Percentiles rank a stretch among this genome's conserved stretches.
Evolutionary conservation across 371 early-diverging fungal species (phyloP).

Genomic region (Mucor plumbeus): DNA sequence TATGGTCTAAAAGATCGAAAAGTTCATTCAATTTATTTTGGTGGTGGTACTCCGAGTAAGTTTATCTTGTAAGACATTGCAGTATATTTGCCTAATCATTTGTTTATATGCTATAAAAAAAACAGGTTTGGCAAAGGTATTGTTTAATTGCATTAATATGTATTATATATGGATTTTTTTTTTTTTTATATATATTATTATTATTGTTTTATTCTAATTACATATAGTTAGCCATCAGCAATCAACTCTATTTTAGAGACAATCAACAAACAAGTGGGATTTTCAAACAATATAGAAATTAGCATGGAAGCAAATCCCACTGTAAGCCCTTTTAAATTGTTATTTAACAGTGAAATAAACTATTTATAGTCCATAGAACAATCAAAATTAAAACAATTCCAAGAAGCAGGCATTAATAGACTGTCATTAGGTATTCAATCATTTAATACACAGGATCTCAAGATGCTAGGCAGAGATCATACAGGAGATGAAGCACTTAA

Average conservation of each 20-base stretch:
- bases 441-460: constrained; percentile 60
- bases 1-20: constrained; percentile 39
- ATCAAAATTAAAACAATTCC: constrained; percentile 48
- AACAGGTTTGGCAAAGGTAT: constrained; percentile 28
- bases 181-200: too few species aligned
- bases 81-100: background rate
- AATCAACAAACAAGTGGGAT: constrained; percentile 38
- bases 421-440: constrained; percentile 86
- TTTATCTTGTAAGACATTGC: background rate
- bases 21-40: constrained; percentile 76
- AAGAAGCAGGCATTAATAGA: constrained; percentile 75
- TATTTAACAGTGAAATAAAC: background rate
- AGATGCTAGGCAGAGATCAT: constrained; percentile 69
- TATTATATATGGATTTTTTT: too few species aligned
- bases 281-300: constrained; percentile 57
- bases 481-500: constrained; percentile 61
- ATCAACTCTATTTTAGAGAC: constrained; percentile 45
- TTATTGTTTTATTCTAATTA: too few species aligned
- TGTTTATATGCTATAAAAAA: background rate
- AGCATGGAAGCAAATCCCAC: constrained; percentile 78
- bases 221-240: constrained; percentile 19
- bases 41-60: constrained; percentile 65
- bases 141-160: background rate
- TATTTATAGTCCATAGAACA: constrained; percentile 54
- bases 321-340: constrained; percentile 27